Base-by-base conservation (phyloP, 306 rosid species). In the Crotalaria pallida region DNA sequence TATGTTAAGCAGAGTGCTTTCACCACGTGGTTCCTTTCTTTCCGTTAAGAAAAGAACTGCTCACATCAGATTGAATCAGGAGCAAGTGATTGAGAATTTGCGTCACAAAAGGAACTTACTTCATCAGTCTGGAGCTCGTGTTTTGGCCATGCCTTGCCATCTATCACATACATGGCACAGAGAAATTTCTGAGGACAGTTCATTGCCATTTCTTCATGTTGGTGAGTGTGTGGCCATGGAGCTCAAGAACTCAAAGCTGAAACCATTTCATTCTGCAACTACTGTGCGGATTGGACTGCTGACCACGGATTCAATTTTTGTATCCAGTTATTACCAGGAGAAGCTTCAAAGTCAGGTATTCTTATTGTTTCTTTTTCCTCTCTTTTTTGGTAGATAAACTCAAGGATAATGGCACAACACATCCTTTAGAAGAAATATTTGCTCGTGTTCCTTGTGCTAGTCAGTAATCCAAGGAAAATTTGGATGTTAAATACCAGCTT, bases 111-210 rank as follows among this genome's bases (percentile, higher is more conserved):
- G 80, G 65, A 72, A 68, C 8, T 71, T 84, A 45, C 91, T 86
- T 12, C 84, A 82, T 77, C 77, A 65, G 41, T 89, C 88, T 4
- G 96, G 96, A 16, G 96, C 88, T 64, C 23, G 66, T 5, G 71
- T 85, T 55, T 77, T 89, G 40, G 96, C 76, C 48, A 82, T 89
- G 87, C 96, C 96, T 8, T 89, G 96, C 70, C 96, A 86, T 72
- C 70, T 86, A 0, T 86, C 85, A 48, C 88, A 86, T 34, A 87
- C 76, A 9, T 89, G 89, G 91, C 76, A 86, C 38, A 10, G 77
- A 40, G 89, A 86, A 66, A 76, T 89, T 38, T 80, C 80, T 0
- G 55, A 83, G 73, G 92, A 80, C 22, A 43, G 84, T 66, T 77
- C 89, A n/a, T 13, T 84, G 12, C 82, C 80, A 9, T 86, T 86